Base-by-base conservation (phyloP, 2,329 filamentous ascomycete species). In the Myriangium duriaei region DNA sequence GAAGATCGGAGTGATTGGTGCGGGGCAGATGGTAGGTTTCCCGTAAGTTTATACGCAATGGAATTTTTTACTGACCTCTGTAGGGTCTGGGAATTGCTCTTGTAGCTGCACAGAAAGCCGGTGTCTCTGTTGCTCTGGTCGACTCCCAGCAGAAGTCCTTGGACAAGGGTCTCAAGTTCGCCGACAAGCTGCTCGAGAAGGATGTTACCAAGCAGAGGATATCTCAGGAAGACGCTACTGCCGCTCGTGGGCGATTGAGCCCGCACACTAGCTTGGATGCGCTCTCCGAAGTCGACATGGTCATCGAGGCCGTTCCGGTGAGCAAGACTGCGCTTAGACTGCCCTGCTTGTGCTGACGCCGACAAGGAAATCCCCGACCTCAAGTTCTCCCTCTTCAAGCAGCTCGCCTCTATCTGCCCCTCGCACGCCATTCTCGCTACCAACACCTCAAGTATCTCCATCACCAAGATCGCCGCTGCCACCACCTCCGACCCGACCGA, bases 361-460 rank as follows among this genome's bases (percentile, higher is more conserved):
- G 6, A 11, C 5, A 41, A 57, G 61, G 87, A 95, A 67, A 88
- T 94, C 39, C 79, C 82, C 29, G 68, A 79, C 36, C 73, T 98
- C 46, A 98, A 98, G 63, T 76, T 78, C 47, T 76, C 78, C 47
- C 92, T 98, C 48, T 98, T 98, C 64, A 66, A 74, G 47, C 72
- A 80, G 53, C 72, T 98, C 9, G 86, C 87, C 5, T 65, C 81
- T 51, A 77, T 93, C 49, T 87, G 82, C 49, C 79, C 85, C 9
- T 67, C 78, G 37, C 85, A 96, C 55, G 76, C 91, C 42, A 83
- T 98, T 51, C 74, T 98, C 24, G 88, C 91, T 4, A 98, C 91
- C 45, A 98, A 98, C 67, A 98, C 91, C 5, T 94, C 86, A n/a
- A 94, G 86, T 44, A 98, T 98, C 57, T 88, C 84, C 43, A 95